Evolutionary conservation across 140 eudicot genomes (phyloP), one percentile per base, ranked within the genome.

Genomic region (Artemisia princeps): DNA sequence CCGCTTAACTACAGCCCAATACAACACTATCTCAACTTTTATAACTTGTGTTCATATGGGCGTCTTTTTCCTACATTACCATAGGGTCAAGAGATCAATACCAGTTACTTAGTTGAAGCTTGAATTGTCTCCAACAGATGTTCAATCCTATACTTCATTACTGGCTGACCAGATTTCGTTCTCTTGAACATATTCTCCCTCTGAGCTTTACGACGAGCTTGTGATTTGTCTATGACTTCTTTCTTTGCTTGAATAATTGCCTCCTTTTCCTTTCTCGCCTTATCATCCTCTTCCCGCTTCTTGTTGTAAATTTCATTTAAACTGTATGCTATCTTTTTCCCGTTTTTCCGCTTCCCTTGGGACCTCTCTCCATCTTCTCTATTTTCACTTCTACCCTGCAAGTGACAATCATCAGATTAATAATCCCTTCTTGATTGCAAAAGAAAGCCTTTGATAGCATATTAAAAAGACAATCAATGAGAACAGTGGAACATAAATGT

Each of bases 131-230:
- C 82, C 84, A 91, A 78, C 55, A 91, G 67, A 45, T 80, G 97
- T 75, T 91, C 92, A 20, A 91, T 85, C 76, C 95, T 76, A 76
- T 91, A 87, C 81, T 83, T 91, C 97, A 91, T 87, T 30, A 91
- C 80, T 2, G 97, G 97, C 71, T 91, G 97, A 60, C 97, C 97
- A 9, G 84, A 79, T 76, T 72, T 80, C 3, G 97, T 91, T 78
- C 86, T 91, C 77, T 91, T 91, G 37, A 68, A 79, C 96, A 91
- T 91, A 51, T 81, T 85, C 69, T 77, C 88, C 74, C 78, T 83
- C 44, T 79, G 59, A 22, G 68, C 69, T 83, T 78, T 91, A 67
- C 95, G 79, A 15, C 78, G 87, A 23, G 83, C 67, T 66, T 83
- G 78, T 1, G 88, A 57, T 65, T 50, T 73, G 57, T 85, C 84